Percentiles rank a stretch among this genome's conserved stretches.
Evolutionary conservation across 169 alveolate species (phyloP).

Genomic region (Pseudocohnilembus persalinus): DNA sequence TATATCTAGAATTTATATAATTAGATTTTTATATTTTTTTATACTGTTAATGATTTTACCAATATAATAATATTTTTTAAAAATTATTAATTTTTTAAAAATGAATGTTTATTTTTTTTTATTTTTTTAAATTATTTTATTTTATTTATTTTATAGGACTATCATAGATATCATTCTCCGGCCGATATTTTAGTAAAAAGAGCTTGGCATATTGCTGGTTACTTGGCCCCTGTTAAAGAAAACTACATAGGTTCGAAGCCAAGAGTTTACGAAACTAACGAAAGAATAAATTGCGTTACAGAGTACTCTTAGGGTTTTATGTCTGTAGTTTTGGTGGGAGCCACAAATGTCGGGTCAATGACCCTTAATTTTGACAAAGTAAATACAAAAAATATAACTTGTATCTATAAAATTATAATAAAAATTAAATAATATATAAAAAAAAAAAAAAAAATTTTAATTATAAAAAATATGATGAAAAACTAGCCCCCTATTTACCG

Average conservation of each 20-base stretch:
- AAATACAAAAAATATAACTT: conserved; percentile 55
- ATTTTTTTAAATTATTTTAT: no score
- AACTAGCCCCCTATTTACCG: conserved; percentile 21
- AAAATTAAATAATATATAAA: no score
- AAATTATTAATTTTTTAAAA: no score
- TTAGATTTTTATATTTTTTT: no score
- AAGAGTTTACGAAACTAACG: conserved; percentile 85
- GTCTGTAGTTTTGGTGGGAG: conserved; percentile 85
- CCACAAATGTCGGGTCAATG: conserved; percentile 89
- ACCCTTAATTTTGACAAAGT: conserved; percentile 65
- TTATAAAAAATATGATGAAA: neutral
- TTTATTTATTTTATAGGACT: no score
- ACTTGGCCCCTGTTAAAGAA: conserved; percentile 67
- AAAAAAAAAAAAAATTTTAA: no score
- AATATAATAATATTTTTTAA: no score
- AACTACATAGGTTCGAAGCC: conserved; percentile 40
- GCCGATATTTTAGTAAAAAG: conserved; percentile 59
- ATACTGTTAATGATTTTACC: no score
- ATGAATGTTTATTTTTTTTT: no score
- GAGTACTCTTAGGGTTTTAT: conserved; percentile 83
- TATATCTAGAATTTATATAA: no score
- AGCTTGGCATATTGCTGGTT: conserved; percentile 88
- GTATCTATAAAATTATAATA: no score
- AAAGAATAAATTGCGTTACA: conserved; percentile 85
- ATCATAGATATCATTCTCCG: conserved; percentile 92